Conservation (phyloP, 2,329 filamentous ascomycete genomes). For the Ophiostoma montium region DNA sequence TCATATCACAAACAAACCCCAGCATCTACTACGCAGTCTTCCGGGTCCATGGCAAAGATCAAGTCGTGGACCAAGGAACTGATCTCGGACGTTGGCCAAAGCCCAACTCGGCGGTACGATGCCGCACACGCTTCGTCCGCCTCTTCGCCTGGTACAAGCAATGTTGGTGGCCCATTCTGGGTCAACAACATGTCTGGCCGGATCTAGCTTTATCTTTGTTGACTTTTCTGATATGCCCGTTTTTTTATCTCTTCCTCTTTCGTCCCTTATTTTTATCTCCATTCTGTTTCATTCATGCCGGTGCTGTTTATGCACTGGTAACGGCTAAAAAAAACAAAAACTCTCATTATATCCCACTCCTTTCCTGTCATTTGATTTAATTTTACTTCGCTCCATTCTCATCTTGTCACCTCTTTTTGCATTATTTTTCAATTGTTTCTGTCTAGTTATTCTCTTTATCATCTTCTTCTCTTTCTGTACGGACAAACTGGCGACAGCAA, state of each 20-base stretch:
- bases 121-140: not conserved
- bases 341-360: not conserved
- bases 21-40: not conserved
- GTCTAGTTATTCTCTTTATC: not conserved
- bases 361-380: not conserved
- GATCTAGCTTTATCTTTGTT: not conserved
- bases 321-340: not conserved
- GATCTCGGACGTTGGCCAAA: conserved; percentile 10
- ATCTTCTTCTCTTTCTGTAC: not conserved
- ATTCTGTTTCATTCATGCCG: not conserved
- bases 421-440: not conserved
- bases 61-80: conserved; percentile 12
- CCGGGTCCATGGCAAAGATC: conserved; percentile 1
- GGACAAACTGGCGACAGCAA: not conserved
- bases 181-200: not conserved
- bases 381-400: not conserved
- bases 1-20: conserved; percentile 14
- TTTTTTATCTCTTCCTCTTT: not conserved
- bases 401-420: not conserved
- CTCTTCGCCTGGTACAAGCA: not conserved
- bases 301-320: not conserved
- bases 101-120: conserved; percentile 11
- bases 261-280: not conserved
- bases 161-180: conserved; percentile 1
- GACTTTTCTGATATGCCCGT: too few relatives aligned